Percentiles rank a stretch among this genome's conserved stretches.
These are phyloP conservation scores for Corymbia citriodora DNA, from an alignment of 441 rosid species.

Conservation along the genomic window DNA sequence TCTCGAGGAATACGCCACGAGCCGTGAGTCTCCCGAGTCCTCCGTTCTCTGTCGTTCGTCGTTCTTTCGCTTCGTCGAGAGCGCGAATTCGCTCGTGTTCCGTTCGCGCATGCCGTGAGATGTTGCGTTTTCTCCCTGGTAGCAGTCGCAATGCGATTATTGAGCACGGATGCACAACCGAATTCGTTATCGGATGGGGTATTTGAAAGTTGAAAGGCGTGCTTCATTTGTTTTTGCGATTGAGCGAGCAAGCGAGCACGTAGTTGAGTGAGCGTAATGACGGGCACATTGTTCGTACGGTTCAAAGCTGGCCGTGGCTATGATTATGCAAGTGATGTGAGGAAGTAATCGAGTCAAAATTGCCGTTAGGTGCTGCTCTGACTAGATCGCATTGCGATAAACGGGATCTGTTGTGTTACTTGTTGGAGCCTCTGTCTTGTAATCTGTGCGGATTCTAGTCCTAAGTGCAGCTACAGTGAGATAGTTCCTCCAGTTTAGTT, in stretches of 20 bases:
- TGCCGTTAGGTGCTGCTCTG: neutral
- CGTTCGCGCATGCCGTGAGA: neutral
- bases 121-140: neutral
- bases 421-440: neutral
- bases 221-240: neutral
- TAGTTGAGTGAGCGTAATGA: neutral
- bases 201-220: neutral
- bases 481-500: neutral
- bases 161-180: neutral
- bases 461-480: neutral
- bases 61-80: neutral
- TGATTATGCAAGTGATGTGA: neutral
- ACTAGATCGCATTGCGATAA: neutral
- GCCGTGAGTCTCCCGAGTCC: constrained; percentile 27
- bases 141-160: neutral
- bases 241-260: neutral
- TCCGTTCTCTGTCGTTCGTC: neutral
- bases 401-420: neutral
- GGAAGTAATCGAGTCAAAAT: neutral
- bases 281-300: neutral
- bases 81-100: neutral
- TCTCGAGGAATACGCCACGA: constrained; percentile 55
- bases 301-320: neutral
- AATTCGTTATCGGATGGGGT: neutral
- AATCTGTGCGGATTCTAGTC: neutral